Evolutionary conservation across 805 yeast genomes (phyloP), one percentile per base, ranked within the genome.

Genomic region (Pichia pseudocactophila): DNA sequence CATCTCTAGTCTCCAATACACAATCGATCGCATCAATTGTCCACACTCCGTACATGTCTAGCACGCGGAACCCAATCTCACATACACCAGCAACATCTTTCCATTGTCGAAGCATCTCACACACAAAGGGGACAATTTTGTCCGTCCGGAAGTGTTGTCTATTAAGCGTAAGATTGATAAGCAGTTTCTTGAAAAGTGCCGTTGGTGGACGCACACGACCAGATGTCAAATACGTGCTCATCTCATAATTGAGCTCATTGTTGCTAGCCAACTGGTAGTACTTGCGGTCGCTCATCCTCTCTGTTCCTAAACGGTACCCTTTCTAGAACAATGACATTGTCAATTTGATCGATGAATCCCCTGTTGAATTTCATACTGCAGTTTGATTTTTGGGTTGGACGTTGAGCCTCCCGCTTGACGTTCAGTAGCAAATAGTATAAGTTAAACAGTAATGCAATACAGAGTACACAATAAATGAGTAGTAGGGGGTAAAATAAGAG

Each of bases 1-100:
- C 8, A 8, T 5, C 7, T 8, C 7, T 5, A 5, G 8, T 22
- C 8, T 22, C 25, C 25, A 22, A 22, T 6, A 22, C 25, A 22
- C 25, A 22, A 22, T 22, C 25, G 8, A 22, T 22, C 8, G 25
- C 25, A 22, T 22, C 25, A 22, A 22, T 8, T 6, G 25, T 22
- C 25, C 25, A 22, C 25, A 22, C 25, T 5, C 25, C 12, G 19
- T 81, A 82, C 9, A 77, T 71, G 20, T 72, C 65, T 17, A 88
- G 58, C 52, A 70, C 88, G 36, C 82, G 74, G 53, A 77, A 79
- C 49, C 89, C 80, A 65, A 86, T 69, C 47, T 82, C 73, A 55
- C 84, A 76, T 41, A 81, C 67, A 50, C 84, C 94, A 26, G 78
- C 45, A 61, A 86, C 95, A 1, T 35, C 28, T 3, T 41, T 37